Evolutionary conservation across 2,329 filamentous ascomycete genomes (phyloP), one percentile per base, ranked within the genome.

Genomic region (Ceratocystis destructans): DNA sequence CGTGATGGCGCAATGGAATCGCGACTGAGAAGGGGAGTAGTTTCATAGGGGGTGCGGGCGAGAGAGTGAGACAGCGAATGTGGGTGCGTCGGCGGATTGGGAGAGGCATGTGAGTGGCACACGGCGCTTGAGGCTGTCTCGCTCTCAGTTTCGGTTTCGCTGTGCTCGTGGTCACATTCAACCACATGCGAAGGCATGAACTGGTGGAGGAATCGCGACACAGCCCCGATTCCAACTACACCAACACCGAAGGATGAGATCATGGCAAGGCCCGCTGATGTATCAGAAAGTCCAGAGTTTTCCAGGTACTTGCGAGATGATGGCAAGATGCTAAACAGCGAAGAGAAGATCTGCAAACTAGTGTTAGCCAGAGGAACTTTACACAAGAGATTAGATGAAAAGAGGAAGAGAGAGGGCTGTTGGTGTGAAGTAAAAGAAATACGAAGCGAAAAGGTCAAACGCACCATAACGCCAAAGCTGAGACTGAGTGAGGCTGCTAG

Each of bases 391-490:
- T 48, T 10, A 6, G 46, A 22, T 10, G 17, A 22, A 22, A 48
- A 48, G 20, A 50, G 6, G 20, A 41, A 41, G 37, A 22, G 17
- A 22, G n/a, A 6, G 22, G n/a, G 48, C 48, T 20, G n/a, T 53
- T 8, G 6, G 53, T 7, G 8, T 20, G 50, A 15, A 63, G 65
- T 61, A 45, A n/a, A 69, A 17, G 55, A 57, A 63, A 44, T 20
- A 48, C 3, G 2, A 3, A 7, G 46, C 48, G 5, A 15, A 53
- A 44, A 59, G 15, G 4, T 41, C 12, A 1, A 61, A 73, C 83
- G 70, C 75, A 96, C 92, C 91, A 99, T 96, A 59, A 97, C 92
- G 55, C 94, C 93, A 71, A 96, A 96, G 74, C 91, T 96, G 70
- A 99, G 77, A 75, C 92, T 96, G 68, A 97, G 77, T 0, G 93